Percentiles rank a stretch among this genome's conserved stretches.
Conservation (phyloP, 2,329 filamentous ascomycete species). For the Monosporascus sp. region DNA sequence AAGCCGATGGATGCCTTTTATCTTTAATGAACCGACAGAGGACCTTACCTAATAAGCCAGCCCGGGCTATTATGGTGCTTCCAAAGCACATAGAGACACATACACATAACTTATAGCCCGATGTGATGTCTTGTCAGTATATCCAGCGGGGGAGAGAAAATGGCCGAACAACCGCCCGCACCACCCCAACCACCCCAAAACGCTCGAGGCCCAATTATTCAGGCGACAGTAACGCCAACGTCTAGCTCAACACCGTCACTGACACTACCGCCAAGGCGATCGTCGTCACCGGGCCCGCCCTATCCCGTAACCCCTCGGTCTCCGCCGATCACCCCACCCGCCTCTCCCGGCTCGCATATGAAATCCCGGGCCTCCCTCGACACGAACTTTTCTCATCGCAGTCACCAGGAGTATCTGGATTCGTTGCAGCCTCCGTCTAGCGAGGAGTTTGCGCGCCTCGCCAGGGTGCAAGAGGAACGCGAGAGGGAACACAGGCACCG, state of each 20-base stretch:
- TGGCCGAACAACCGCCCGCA: too few species aligned
- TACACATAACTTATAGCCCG: too few species aligned
- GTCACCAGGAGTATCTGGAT: slow-evolving; percentile 43
- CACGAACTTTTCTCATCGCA: slow-evolving; percentile 18
- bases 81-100: too few species aligned
- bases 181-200: too few species aligned
- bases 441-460: slow-evolving; percentile 44
- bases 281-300: slow-evolving; percentile 2
- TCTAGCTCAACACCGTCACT: neutral
- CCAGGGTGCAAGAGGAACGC: slow-evolving; percentile 41
- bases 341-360: slow-evolving; percentile 12
- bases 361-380: slow-evolving; percentile 15
- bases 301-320: slow-evolving; percentile 1
- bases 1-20: too few species aligned
- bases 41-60: too few species aligned
- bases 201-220: too few species aligned
- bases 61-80: too few species aligned
- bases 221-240: too few species aligned
- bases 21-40: too few species aligned
- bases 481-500: slow-evolving; percentile 40
- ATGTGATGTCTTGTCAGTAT: too few species aligned
- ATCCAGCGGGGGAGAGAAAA: too few species aligned
- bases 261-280: slow-evolving; percentile 5
- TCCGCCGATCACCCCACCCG: slow-evolving; percentile 17
- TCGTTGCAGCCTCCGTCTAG: slow-evolving; percentile 43